phyloP scores from a whole-genome alignment of 495 filamentous ascomycete species.

The Penicillium herquei region DNA sequence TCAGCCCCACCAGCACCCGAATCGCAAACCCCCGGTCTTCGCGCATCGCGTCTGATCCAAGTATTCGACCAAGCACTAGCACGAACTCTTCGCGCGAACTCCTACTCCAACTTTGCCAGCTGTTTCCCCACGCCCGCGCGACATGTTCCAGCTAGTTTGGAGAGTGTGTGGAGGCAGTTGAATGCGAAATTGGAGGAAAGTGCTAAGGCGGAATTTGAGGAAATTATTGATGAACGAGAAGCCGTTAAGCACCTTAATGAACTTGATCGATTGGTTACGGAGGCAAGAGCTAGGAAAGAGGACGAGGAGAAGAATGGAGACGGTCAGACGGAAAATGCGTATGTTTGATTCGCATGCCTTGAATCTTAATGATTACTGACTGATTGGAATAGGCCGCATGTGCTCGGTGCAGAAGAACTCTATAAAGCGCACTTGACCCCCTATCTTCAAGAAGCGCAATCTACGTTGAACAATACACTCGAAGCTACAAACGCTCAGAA shows the following conservation, averaged over 20 bases:
- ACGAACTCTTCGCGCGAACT: conserved; percentile 70
- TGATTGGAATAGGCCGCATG: conserved; percentile 61
- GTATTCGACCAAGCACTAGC: conserved; percentile 68
- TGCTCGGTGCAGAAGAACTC: conserved; percentile 64
- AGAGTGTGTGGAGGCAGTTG: conserved; percentile 68
- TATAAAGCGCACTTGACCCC: conserved; percentile 70
- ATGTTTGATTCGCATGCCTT: conserved; percentile 18
- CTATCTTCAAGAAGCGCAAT: conserved; percentile 59
- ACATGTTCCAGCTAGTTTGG: conserved; percentile 64
- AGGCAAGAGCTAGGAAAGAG: conserved; percentile 62
- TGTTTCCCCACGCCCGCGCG: conserved; percentile 86
- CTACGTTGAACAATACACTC: conserved; percentile 59
- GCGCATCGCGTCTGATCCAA: conserved; percentile 67
- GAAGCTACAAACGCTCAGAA: conserved; percentile 64
- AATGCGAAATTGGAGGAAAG: conserved; percentile 62
- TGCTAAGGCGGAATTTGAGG: conserved; percentile 70
- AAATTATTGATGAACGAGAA: conserved; percentile 64
- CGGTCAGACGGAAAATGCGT: conserved; percentile 31
- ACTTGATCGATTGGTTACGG: conserved; percentile 70
- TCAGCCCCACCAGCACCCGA: conserved; percentile 53
- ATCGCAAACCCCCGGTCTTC: conserved; percentile 65
- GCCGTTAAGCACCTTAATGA: conserved; percentile 78
- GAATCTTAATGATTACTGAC: not conserved
- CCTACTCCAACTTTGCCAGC: conserved; percentile 72
- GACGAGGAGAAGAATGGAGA: conserved; percentile 23